phyloP scores from a whole-genome alignment of 2,329 filamentous ascomycete species.

The Fusarium sp. region DNA sequence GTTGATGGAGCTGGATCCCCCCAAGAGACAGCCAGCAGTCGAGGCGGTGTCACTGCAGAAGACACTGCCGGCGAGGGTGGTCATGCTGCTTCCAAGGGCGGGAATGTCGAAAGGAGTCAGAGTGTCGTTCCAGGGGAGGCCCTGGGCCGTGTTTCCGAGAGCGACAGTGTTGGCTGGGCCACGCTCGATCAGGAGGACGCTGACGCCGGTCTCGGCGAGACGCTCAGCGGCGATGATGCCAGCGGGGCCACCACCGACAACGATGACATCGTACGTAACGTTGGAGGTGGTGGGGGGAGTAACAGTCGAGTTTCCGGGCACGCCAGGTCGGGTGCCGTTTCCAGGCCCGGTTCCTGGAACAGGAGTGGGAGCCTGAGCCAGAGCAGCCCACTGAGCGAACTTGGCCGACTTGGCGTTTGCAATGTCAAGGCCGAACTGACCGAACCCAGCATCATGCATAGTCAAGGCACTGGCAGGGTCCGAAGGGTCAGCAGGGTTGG shows the following conservation, averaged over 20 bases:
- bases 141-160: conserved; percentile 32
- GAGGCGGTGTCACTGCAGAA: conserved; percentile 43
- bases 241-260: conserved; percentile 40
- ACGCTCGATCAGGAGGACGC: conserved; percentile 43
- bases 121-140: conserved; percentile 38
- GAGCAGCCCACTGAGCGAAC: conserved; percentile 40
- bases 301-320: conserved; percentile 21
- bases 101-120: conserved; percentile 41
- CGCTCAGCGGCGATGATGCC: conserved; percentile 43
- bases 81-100: conserved; percentile 40
- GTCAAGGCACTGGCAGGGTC: conserved; percentile 48
- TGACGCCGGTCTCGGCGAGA: conserved; percentile 37
- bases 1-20: conserved; percentile 43
- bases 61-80: conserved; percentile 34
- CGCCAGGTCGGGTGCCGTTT: conserved; percentile 5
- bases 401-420: conserved; percentile 47
- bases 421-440: conserved; percentile 49
- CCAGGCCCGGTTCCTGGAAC: conserved; percentile 14
- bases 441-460: conserved; percentile 54
- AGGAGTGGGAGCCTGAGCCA: conserved; percentile 37
- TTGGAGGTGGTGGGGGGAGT: conserved; percentile 34
- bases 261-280: conserved; percentile 41
- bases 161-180: conserved; percentile 42
- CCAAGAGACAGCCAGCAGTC: conserved; percentile 40
- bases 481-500: conserved; percentile 45